A percentile compares a stretch with the other conserved stretches of the same genome.
Conservation (phyloP, 139 green algal species). For the Gonium pectorale region DNA sequence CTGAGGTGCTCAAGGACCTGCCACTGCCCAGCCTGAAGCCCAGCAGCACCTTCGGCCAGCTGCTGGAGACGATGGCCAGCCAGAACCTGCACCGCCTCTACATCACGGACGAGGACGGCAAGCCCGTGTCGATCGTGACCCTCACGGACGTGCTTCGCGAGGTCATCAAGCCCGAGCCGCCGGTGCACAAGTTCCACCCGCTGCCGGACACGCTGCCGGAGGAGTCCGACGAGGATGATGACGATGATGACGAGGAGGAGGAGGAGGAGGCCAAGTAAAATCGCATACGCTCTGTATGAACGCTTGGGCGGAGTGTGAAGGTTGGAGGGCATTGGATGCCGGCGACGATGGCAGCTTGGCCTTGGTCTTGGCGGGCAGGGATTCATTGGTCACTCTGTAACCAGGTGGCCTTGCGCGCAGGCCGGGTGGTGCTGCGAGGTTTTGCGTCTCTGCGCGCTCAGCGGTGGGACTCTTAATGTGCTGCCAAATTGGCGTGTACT, state of each 20-base stretch:
- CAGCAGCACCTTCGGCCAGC: slow-evolving; percentile 50
- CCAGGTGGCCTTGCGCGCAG: too few relatives aligned
- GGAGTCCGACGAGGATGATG: slow-evolving; percentile 28
- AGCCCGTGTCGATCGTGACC: slow-evolving; percentile 62
- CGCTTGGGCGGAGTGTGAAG: too few relatives aligned
- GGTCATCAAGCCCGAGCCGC: slow-evolving; percentile 48
- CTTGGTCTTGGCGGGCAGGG: too few relatives aligned
- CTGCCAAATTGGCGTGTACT: too few relatives aligned
- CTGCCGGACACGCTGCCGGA: slow-evolving; percentile 37
- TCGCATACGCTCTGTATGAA: too few relatives aligned
- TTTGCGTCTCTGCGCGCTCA: too few relatives aligned
- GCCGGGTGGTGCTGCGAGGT: too few relatives aligned
- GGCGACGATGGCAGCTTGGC: too few relatives aligned
- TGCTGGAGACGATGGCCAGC: slow-evolving; percentile 44
- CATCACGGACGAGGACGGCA: slow-evolving; percentile 54
- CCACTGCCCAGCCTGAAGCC: slow-evolving; percentile 42
- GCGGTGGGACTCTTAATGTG: too few relatives aligned
- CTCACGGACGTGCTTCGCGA: slow-evolving; percentile 65
- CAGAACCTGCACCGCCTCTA: slow-evolving; percentile 67
- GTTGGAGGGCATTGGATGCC: too few relatives aligned
- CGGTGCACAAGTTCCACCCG: slow-evolving; percentile 38
- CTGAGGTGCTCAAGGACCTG: slow-evolving; percentile 41
- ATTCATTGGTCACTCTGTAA: too few relatives aligned
- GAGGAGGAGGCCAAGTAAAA: slow-evolving; percentile 25
- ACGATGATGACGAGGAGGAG: slow-evolving; percentile 35